Evolutionary conservation across 768 basidiomycete genomes (phyloP), one percentile per base, ranked within the genome.

Genomic region (Gloeopeniophorella convolvens): DNA sequence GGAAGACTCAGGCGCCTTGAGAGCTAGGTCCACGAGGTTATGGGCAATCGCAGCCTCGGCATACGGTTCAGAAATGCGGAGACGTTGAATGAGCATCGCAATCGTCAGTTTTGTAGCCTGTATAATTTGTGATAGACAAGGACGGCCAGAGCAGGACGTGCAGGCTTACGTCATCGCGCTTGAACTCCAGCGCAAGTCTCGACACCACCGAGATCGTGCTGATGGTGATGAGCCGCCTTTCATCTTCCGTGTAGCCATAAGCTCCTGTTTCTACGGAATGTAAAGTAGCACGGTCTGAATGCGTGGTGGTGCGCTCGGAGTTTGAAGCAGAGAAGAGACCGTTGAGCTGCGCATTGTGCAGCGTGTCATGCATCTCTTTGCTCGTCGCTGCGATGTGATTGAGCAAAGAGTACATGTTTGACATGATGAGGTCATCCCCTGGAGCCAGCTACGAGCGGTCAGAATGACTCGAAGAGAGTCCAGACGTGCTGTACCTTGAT

Each of bases 351-450:
- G 73, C 65, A 32, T 68, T 72, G 28, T 58, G 68, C 3, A 76
- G 70, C 42, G 62, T 68, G 42, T 85, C 85, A 30, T 75, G 75
- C 28, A 80, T 76, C 40, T 88, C 87, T 62, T 86, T 88, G 70
- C 82, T 85, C 2, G 89, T 83, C 3, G 87, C 82, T 1, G 89
- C 82, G 51, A 97, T 85, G 64, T 89, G 87, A 63, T 98, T 97
- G 52, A 98, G 75, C 11, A 98, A 77, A 4, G 95, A 96, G 65
- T 98, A 97, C 82, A 97, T 86, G 58, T 93, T 90, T 3, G 94
- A 97, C 79, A 93, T 84, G 63, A 89, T 77, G 31, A 92, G 76
- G 62, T 93, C 92, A 57, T 92, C 88, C 35, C 88, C 89, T 13
- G 88, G 85, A 13, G 88, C 82, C 32, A 90, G 72, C 89, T 92